Base-by-base conservation (phyloP, 2,329 filamentous ascomycete genomes). In the Fusarium cyanostomum region DNA sequence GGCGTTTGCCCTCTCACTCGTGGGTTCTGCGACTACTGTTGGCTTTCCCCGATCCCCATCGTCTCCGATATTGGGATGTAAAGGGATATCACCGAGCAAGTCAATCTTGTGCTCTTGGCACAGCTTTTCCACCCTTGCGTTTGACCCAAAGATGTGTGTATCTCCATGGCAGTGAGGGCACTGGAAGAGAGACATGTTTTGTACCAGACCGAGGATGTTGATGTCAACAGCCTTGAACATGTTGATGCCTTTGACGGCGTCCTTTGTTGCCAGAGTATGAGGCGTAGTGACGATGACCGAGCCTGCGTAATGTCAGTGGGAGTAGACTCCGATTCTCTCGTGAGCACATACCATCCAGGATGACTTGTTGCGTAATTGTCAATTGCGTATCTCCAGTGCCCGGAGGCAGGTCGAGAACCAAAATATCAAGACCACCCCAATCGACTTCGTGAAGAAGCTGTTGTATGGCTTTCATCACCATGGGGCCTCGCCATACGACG, bases 391-490 rank as follows among this genome's bases (percentile, higher is more conserved):
- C 95, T 21, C 95, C 95, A 0, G 95, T 99, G 3, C 95, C 95
- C 0, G 95, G 95, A 0, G 95, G 95, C 44, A 99, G 79, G 74
- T 99, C 95, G 3, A 99, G 81, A 4, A 99, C 90, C 1, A 99
- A 82, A 3, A 98, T 80, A 74, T 99, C 95, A 3, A 99, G 81
- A 11, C 89, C 89, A 12, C 90, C 92, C 95, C 95, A 99, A 50
- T 95, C 91, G 1, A 99, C 95, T 68, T 97, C 92, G 74, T 97
- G 94, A 8, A 99, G 85, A 6, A 99, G 87, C 74, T 99, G 95
- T 68, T 97, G 94, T 64, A 99, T 84, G 0, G 95, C 95, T 73
- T 98, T 99, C 84, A 96, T 96, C 12, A 98, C 92, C 94, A 99
- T 97, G 3, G 97, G 85, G 0, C 95, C 95, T 48, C 95, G 88